Base-by-base conservation (phyloP, 345 rosid genomes). In the Rhizophora mangle region DNA sequence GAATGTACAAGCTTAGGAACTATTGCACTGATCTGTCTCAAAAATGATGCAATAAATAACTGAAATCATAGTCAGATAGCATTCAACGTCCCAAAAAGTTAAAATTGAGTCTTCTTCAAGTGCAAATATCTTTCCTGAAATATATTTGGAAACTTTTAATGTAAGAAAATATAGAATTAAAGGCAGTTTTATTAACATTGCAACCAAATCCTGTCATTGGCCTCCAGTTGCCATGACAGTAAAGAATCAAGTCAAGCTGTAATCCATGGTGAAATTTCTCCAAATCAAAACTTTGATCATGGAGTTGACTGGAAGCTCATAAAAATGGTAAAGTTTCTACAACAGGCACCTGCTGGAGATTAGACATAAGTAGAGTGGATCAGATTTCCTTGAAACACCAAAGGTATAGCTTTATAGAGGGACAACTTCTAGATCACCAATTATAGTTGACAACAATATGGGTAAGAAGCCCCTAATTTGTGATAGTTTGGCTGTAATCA, bases 111-210 rank as follows among this genome's bases (percentile, higher is more conserved):
- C 51, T 30, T n/a, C 71, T 49, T 34, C 36, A 32, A 26, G 21
- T 34, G 68, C 6, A 34, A 24, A 72, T 49, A 49, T 68, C 60
- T 37, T 26, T 8, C 51, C 58, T 21, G 34, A 60, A 53, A 29
- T 32, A 32, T 36, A 64, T 54, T 31, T 11, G 56, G 21, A 60
- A 58, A 60, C 37, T 59, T 62, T 31, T 64, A 13, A 36, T 37
- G 3, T 4, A 9, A 62, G 62, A 19, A 55, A 60, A 51, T 60
- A 70, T 46, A 70, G 59, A 18, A 59, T 18, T 29, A 54, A 68
- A 61, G 55, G 15, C 32, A n/a, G 24, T 58, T 61, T 57, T 77
- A 85, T 91, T 86, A 76, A 90, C 96, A 81, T 22, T 61, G 47
- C 29, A 46, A 32, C 22, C 30, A 49, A 21, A 56, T 27, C 26